Conservation (phyloP, 2,329 filamentous ascomycete genomes). For the Alternaria sp. region DNA sequence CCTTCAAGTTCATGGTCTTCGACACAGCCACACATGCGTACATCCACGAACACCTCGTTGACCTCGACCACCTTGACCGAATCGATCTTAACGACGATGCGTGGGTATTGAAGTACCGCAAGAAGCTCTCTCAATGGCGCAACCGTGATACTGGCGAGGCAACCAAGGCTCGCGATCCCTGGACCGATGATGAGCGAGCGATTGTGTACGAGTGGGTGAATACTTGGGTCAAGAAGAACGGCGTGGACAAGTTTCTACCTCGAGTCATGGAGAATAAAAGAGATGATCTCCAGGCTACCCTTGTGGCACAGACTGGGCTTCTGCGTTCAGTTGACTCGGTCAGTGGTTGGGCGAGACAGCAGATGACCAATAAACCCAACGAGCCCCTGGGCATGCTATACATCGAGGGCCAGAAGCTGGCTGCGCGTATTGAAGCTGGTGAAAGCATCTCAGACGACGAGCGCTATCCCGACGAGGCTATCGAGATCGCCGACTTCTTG, state of each 20-base stretch:
- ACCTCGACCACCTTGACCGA: background rate
- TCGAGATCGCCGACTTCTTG: background rate
- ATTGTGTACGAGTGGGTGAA: background rate
- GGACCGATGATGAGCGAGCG: background rate
- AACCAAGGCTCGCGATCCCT: background rate
- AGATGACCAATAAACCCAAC: background rate
- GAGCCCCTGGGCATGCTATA: background rate
- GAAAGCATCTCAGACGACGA: background rate
- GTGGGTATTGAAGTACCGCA: background rate
- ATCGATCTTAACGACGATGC: background rate
- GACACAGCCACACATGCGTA: background rate
- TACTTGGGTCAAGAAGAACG: background rate
- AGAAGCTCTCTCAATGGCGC: background rate
- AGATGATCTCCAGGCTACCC: background rate
- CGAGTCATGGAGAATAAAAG: background rate
- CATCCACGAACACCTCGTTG: background rate
- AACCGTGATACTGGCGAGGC: background rate
- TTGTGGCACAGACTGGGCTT: background rate
- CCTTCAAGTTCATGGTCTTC: constrained; percentile 1
- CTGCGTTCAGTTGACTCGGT: background rate
- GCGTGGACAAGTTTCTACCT: background rate
- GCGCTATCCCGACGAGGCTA: background rate
- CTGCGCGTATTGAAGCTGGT: background rate
- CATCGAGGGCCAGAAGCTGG: background rate
- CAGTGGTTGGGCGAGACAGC: background rate